phyloP scores from a whole-genome alignment of 441 rosid genomes.

The Biscutella auriculata region DNA sequence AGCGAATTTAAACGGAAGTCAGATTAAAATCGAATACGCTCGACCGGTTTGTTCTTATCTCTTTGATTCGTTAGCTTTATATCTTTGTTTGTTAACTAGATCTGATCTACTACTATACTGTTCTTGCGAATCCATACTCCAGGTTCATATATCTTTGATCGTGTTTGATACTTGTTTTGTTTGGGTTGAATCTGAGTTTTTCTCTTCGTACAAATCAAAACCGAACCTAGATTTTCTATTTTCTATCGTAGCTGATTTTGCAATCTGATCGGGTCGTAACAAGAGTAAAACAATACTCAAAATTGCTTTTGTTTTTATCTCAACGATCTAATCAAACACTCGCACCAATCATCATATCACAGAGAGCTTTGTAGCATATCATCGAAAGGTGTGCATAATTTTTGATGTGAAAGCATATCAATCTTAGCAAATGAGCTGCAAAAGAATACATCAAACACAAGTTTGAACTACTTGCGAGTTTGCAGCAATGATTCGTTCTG shows the following conservation, averaged over 20 bases:
- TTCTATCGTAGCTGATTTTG: not conserved
- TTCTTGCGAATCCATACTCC: not conserved
- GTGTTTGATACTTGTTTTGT: not conserved
- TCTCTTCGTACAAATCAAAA: conserved; percentile 3
- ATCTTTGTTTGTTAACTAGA: not conserved
- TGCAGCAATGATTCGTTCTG: not conserved
- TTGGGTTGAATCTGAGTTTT: not conserved
- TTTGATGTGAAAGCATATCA: not conserved
- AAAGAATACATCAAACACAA: not conserved
- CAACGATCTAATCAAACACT: conserved; percentile 5
- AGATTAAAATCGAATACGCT: conserved; percentile 70
- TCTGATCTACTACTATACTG: not conserved
- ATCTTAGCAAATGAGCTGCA: not conserved
- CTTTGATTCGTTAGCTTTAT: conserved; percentile 6
- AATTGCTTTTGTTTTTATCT: not conserved
- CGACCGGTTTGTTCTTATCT: conserved; percentile 76
- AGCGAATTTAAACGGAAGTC: conserved; percentile 36
- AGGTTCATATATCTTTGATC: not conserved
- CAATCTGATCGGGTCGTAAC: not conserved
- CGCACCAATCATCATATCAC: not conserved
- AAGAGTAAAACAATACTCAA: not conserved
- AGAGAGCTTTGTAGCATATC: not conserved
- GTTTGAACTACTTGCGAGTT: not conserved
- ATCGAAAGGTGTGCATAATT: not conserved
- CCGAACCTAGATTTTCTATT: conserved; percentile 4